Evolutionary conservation across 352 stramenopile genomes (phyloP).

Genomic region (Phytopythium cucurbitacearum): DNA sequence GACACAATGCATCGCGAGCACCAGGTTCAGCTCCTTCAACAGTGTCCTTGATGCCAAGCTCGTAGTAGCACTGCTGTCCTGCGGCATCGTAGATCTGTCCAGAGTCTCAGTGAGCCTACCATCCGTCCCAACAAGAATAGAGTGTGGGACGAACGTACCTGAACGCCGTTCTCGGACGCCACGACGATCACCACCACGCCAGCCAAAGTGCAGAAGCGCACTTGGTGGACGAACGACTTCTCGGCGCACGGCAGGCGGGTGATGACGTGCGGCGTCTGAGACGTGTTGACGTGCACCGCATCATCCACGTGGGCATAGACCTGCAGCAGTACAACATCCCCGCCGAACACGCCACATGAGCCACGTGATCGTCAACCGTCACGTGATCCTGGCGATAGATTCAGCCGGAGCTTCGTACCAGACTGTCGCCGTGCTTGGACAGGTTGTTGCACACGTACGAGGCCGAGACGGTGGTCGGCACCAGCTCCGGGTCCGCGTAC

Average conservation of each 20-base stretch:
- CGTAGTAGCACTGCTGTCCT: conserved; percentile 46
- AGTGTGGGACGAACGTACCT: conserved; percentile 18
- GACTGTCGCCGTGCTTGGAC: conserved; percentile 34
- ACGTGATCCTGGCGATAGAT: background rate
- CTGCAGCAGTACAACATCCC: conserved; percentile 12
- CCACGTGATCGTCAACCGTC: background rate
- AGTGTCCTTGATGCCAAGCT: conserved; percentile 54
- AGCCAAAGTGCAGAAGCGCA: conserved; percentile 51
- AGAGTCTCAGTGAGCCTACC: background rate
- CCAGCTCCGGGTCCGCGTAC: conserved; percentile 42
- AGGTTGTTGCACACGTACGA: conserved; percentile 59
- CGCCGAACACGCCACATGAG: background rate
- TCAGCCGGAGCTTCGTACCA: conserved; percentile 17
- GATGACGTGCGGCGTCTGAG: conserved; percentile 30
- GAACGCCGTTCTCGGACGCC: conserved; percentile 51
- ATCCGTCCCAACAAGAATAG: background rate
- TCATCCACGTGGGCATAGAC: conserved; percentile 45
- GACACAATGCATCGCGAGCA: background rate
- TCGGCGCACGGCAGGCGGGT: conserved; percentile 38
- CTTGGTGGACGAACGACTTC: conserved; percentile 58
- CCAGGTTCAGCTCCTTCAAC: conserved; percentile 45
- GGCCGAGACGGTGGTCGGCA: conserved; percentile 32
- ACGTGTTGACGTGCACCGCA: conserved; percentile 37
- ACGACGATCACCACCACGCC: conserved; percentile 49
- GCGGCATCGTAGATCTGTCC: conserved; percentile 58